phyloP scores from a whole-genome alignment of 805 yeast genomes.

The Wickerhamiella sorbophila region DNA sequence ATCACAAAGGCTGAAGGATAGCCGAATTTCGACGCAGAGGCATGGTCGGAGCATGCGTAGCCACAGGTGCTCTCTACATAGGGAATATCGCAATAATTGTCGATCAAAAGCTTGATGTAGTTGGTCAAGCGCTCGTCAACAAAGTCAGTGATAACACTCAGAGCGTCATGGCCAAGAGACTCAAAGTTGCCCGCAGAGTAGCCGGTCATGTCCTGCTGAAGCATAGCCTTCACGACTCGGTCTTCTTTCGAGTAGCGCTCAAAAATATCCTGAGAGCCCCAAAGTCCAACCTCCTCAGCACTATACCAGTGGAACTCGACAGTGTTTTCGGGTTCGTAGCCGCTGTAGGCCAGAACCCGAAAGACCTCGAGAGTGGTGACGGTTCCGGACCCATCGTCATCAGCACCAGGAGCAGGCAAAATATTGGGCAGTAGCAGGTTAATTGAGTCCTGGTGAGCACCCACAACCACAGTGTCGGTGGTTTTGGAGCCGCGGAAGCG shows the following conservation, averaged over 20 bases:
- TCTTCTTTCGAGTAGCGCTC: conserved; percentile 34
- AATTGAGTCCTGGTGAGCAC: conserved; percentile 81
- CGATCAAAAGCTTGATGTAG: conserved; percentile 48
- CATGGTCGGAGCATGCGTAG: conserved; percentile 88
- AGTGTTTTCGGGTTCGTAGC: conserved; percentile 48
- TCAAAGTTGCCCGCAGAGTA: conserved; percentile 40
- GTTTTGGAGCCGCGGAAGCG: conserved; percentile 31
- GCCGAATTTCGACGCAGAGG: conserved; percentile 70
- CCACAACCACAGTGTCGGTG: conserved; percentile 51
- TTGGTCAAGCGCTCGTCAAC: conserved; percentile 40
- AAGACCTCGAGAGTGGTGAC: conserved; percentile 65
- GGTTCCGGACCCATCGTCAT: conserved; percentile 86
- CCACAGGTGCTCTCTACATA: conserved; percentile 71
- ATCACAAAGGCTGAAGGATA: conserved; percentile 73
- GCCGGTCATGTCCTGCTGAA: conserved; percentile 94
- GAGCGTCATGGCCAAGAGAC: conserved; percentile 41
- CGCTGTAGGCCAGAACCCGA: conserved; percentile 37
- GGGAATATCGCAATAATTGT: conserved; percentile 49
- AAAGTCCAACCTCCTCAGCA: conserved; percentile 86
- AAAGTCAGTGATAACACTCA: conserved; percentile 72
- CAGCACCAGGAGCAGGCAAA: conserved; percentile 83
- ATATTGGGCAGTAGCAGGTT: conserved; percentile 57
- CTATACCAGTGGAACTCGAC: conserved; percentile 89
- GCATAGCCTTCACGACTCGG: conserved; percentile 57
- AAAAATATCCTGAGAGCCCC: conserved; percentile 76